Conservation (phyloP, 2,329 filamentous ascomycete species). For the Paecilomyces sp. region DNA sequence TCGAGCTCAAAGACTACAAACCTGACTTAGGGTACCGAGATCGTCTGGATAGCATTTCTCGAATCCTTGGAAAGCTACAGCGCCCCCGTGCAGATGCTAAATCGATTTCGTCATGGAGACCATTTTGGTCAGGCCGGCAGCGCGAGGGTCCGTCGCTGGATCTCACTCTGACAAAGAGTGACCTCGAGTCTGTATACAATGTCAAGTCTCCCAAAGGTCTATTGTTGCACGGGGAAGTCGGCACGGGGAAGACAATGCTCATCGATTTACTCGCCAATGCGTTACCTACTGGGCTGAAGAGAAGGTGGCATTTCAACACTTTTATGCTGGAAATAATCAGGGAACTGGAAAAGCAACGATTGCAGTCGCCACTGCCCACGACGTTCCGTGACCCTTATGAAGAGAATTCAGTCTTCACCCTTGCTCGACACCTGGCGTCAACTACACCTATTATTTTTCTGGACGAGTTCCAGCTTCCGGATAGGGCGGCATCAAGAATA, state of each 20-base stretch:
- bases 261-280: slow-evolving; percentile 73
- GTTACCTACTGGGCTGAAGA: slow-evolving; percentile 65
- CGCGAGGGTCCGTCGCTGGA: slow-evolving; percentile 46
- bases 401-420: slow-evolving; percentile 64
- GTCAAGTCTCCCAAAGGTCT: slow-evolving; percentile 67
- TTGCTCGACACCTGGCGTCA: slow-evolving; percentile 69
- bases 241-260: slow-evolving; percentile 80
- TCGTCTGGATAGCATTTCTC: slow-evolving; percentile 55
- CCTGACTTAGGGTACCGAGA: slow-evolving; percentile 63
- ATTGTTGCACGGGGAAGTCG: slow-evolving; percentile 73
- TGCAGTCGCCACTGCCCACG: slow-evolving; percentile 18
- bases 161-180: slow-evolving; percentile 61
- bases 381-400: slow-evolving; percentile 26
- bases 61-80: slow-evolving; percentile 48
- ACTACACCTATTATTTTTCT: slow-evolving; percentile 70
- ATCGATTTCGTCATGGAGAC: background rate
- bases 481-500: slow-evolving; percentile 70
- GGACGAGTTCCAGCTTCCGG: slow-evolving; percentile 78
- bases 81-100: slow-evolving; percentile 11
- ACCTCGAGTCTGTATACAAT: slow-evolving; percentile 63
- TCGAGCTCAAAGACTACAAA: slow-evolving; percentile 69
- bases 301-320: slow-evolving; percentile 75
- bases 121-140: slow-evolving; percentile 8
- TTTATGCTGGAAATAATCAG: slow-evolving; percentile 77
- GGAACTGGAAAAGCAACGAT: slow-evolving; percentile 60